A percentile compares a stretch with the other conserved stretches of the same genome.
Evolutionary conservation across 805 yeast species (phyloP).

Genomic region (Candida boidinii): DNA sequence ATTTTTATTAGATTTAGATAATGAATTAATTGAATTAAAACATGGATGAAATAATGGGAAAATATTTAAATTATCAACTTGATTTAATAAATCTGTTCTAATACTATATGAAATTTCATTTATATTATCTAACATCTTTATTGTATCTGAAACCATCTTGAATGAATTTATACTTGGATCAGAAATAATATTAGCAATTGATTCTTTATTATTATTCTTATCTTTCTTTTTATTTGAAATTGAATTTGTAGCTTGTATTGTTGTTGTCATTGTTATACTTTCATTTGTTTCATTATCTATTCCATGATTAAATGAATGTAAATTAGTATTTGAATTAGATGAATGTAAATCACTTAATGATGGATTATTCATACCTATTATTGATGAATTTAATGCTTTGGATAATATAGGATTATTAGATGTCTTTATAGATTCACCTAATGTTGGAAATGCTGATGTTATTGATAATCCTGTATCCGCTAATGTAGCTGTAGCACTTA

Average conservation of each 20-base stretch:
- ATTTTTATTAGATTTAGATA: constrained; percentile 7
- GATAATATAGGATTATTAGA: constrained; percentile 15
- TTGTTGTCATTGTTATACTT: too few species aligned
- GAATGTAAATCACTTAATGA: too few species aligned
- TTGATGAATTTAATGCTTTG: constrained; percentile 5
- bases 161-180: constrained; percentile 10
- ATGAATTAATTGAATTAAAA: constrained; percentile 6
- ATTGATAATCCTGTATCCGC: constrained; percentile 18
- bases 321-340: neutral
- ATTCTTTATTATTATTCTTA: constrained; percentile 17
- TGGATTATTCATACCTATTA: too few species aligned
- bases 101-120: constrained; percentile 17
- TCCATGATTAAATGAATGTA: too few species aligned
- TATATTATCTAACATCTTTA: constrained; percentile 15
- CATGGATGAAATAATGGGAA: constrained; percentile 17
- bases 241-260: constrained; percentile 5
- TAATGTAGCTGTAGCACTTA: constrained; percentile 1
- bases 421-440: constrained; percentile 26
- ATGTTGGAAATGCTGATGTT: constrained; percentile 44
- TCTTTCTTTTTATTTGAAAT: constrained; percentile 16
- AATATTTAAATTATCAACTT: neutral
- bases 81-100: constrained; percentile 13
- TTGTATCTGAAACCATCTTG: constrained; percentile 17
- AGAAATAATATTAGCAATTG: constrained; percentile 10
- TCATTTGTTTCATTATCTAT: neutral